phyloP scores from a whole-genome alignment of 2,329 filamentous ascomycete genomes.

The Paecilomyces fulvus region DNA sequence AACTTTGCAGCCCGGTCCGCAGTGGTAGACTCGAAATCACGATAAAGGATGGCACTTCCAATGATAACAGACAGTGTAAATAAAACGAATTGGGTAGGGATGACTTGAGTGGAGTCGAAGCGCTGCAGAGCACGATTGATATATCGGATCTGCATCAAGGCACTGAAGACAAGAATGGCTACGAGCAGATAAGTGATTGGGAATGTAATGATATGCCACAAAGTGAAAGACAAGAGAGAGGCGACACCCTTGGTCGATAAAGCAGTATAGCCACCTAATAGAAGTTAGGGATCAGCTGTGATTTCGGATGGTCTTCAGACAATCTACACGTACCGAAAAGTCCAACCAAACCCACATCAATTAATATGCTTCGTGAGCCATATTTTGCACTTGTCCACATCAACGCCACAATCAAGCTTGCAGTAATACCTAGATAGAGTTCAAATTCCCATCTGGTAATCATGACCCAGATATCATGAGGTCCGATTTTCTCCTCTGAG shows the following conservation, averaged over 20 bases:
- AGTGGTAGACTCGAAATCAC: constrained; percentile 83
- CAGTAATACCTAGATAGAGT: constrained; percentile 74
- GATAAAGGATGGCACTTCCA: constrained; percentile 85
- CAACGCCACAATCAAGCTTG: constrained; percentile 62
- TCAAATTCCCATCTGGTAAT: constrained; percentile 86
- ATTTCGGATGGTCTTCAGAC: background rate
- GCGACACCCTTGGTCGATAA: constrained; percentile 94
- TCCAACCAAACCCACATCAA: constrained; percentile 87
- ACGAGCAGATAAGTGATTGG: constrained; percentile 86
- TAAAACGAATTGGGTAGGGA: constrained; percentile 93
- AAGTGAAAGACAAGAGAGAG: constrained; percentile 82
- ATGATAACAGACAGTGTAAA: constrained; percentile 95
- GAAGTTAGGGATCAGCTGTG: constrained; percentile 8
- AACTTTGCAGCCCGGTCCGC: constrained; percentile 71
- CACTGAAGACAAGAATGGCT: constrained; percentile 69
- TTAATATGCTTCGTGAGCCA: constrained; percentile 77
- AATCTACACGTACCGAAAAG: constrained; percentile 63
- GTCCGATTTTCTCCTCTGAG: constrained; percentile 83
- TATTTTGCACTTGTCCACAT: constrained; percentile 78
- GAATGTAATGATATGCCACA: constrained; percentile 82
- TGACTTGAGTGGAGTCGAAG: constrained; percentile 96
- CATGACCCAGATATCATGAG: constrained; percentile 79
- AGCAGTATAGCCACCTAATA: constrained; percentile 81
- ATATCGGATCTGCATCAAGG: constrained; percentile 95
- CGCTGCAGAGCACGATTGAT: constrained; percentile 83